A percentile compares a stretch with the other conserved stretches of the same genome.
phyloP scores from a whole-genome alignment of 169 alveolate genomes.

The Eimeria necatrix region DNA sequence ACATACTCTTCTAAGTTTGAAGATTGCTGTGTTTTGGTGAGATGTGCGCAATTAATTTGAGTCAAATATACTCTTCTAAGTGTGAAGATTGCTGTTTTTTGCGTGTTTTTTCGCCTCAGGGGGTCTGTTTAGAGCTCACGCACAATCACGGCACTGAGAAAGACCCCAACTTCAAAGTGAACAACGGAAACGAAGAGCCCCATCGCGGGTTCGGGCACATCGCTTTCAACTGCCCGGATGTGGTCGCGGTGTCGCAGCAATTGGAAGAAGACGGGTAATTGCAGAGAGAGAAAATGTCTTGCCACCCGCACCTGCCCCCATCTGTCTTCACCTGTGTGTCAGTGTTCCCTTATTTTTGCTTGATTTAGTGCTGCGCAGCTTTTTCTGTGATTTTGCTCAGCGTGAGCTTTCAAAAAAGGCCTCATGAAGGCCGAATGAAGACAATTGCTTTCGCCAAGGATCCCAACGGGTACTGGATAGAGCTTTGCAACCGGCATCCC shows the following conservation, averaged over 20 bases:
- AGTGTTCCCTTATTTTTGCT: background rate
- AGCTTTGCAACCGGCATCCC: slow-evolving; percentile 81
- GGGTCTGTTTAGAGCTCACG: slow-evolving; percentile 86
- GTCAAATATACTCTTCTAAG: background rate
- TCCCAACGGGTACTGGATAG: slow-evolving; percentile 90
- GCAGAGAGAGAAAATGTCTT: background rate
- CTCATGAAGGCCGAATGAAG: slow-evolving; percentile 88
- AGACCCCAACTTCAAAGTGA: slow-evolving; percentile 80
- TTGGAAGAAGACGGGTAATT: slow-evolving; percentile 58
- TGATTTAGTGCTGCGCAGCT: background rate
- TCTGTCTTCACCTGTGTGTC: background rate
- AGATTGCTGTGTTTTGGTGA: slow-evolving; percentile 44
- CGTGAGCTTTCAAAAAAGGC: slow-evolving; percentile 86
- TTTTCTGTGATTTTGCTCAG: slow-evolving; percentile 68
- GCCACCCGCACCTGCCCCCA: background rate
- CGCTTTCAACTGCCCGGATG: slow-evolving; percentile 87
- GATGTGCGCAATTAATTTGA: background rate
- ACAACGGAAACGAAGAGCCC: slow-evolving; percentile 88
- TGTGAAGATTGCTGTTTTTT: too few species aligned
- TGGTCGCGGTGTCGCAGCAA: slow-evolving; percentile 75
- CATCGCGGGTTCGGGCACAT: slow-evolving; percentile 90
- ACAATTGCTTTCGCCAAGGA: slow-evolving; percentile 88
- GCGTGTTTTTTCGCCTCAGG: background rate
- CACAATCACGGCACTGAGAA: slow-evolving; percentile 87
- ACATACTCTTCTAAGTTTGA: background rate